phyloP scores from a whole-genome alignment of 371 early-diverging fungal genomes.

The Mucor piriformis region DNA sequence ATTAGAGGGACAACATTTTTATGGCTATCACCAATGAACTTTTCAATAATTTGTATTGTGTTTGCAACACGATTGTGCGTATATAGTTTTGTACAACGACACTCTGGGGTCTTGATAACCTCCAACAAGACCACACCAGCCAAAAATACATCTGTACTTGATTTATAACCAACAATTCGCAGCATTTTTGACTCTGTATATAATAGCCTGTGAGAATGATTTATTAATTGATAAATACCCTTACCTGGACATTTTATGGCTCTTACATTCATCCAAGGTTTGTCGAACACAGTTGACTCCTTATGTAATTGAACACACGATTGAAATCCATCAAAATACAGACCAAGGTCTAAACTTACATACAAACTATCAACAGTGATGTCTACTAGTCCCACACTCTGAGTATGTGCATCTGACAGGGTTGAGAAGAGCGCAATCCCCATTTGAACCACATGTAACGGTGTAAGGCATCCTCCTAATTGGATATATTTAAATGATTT shows the following conservation, averaged over 20 bases:
- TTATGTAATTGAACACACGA: conserved; percentile 1
- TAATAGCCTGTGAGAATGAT: too few species aligned
- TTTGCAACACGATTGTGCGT: too few species aligned
- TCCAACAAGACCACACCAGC: too few species aligned
- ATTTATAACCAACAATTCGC: background rate
- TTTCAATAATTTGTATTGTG: too few species aligned
- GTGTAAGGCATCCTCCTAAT: background rate
- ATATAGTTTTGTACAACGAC: too few species aligned
- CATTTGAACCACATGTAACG: conserved; percentile 16
- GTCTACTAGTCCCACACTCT: conserved; percentile 6
- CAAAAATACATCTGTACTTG: background rate
- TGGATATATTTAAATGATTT: background rate
- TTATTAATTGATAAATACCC: too few species aligned
- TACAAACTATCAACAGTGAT: background rate
- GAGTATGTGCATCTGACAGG: conserved; percentile 18
- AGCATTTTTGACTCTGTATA: too few species aligned
- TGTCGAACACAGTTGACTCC: background rate
- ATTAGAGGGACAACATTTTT: too few species aligned
- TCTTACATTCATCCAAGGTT: conserved; percentile 6
- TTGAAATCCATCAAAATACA: conserved; percentile 14
- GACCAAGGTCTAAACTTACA: conserved; percentile 5
- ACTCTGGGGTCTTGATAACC: too few species aligned
- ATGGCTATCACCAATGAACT: too few species aligned
- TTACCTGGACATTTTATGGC: background rate
- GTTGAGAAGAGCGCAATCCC: conserved; percentile 19